Evolutionary conservation across 768 basidiomycete genomes (phyloP).

Genomic region (Suillus sp.): DNA sequence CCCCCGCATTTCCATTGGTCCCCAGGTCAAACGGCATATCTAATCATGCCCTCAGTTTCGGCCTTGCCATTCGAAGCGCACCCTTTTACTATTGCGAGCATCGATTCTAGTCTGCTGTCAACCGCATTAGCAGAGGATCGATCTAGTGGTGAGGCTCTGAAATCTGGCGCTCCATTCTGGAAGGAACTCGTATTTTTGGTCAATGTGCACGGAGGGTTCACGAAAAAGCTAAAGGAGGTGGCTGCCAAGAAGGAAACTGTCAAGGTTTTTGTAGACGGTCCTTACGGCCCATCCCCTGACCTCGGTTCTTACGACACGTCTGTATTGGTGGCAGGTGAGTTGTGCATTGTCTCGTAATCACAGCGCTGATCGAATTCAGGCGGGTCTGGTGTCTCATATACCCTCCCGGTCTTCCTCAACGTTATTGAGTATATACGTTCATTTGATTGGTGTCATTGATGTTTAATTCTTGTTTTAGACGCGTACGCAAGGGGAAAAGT

Average conservation of each 20-base stretch:
- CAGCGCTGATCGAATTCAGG: constrained; percentile 30
- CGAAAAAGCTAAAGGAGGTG: constrained; percentile 44
- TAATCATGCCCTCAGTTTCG: constrained; percentile 51
- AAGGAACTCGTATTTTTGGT: constrained; percentile 60
- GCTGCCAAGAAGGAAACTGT: constrained; percentile 36
- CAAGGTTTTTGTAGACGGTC: constrained; percentile 59
- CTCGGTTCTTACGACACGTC: constrained; percentile 46
- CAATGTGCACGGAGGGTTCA: constrained; percentile 61
- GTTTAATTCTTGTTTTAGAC: constrained; percentile 15
- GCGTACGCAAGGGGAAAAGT: constrained; percentile 21
- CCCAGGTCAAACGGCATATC: constrained; percentile 57
- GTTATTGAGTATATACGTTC: constrained; percentile 41
- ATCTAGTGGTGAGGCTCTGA: neutral
- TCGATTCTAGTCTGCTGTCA: constrained; percentile 30
- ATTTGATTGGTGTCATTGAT: neutral
- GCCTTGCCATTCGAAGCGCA: constrained; percentile 52
- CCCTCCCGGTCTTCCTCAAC: constrained; percentile 46
- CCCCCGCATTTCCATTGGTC: constrained; percentile 51
- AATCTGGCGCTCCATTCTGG: constrained; percentile 16
- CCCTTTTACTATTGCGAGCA: constrained; percentile 63
- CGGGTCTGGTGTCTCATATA: constrained; percentile 53
- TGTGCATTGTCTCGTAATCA: neutral
- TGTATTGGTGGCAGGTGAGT: constrained; percentile 51
- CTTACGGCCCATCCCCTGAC: constrained; percentile 50
- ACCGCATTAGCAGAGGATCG: neutral